Conservation (phyloP, 2,329 filamentous ascomycete genomes). For the Penicillium expansum region DNA sequence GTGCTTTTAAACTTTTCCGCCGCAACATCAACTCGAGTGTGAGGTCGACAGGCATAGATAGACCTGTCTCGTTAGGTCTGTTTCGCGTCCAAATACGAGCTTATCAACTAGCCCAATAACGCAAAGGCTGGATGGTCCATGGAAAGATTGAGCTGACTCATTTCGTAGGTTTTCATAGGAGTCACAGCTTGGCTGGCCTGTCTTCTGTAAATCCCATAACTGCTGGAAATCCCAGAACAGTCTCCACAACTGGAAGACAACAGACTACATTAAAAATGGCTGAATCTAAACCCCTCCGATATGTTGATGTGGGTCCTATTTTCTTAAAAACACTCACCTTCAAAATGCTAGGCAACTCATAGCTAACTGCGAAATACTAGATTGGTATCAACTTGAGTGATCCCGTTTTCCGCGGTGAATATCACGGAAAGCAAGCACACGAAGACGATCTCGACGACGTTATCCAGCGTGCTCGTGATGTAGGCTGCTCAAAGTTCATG, state of each 20-base stretch:
- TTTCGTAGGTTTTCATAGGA: not conserved
- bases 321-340: not conserved
- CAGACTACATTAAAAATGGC: slow-evolving; percentile 31
- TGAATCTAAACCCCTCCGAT: slow-evolving; percentile 40
- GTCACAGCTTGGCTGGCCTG: not conserved
- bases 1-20: slow-evolving; percentile 13
- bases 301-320: slow-evolving; percentile 46
- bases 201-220: not conserved
- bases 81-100: not conserved
- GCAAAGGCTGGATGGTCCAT: not conserved
- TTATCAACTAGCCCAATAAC: not conserved
- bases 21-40: slow-evolving; percentile 12
- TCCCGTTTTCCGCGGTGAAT: slow-evolving; percentile 79
- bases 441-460: slow-evolving; percentile 57
- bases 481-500: slow-evolving; percentile 86
- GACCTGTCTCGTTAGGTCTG: not conserved
- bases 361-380: slow-evolving; percentile 38
- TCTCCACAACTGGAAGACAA: slow-evolving; percentile 13
- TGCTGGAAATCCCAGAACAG: slow-evolving; percentile 5
- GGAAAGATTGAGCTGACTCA: not conserved
- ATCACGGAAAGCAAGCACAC: slow-evolving; percentile 70
- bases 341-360: not conserved
- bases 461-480: slow-evolving; percentile 70
- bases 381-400: slow-evolving; percentile 96
- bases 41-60: slow-evolving; percentile 7